Conservation (phyloP, 306 rosid genomes). For the Luffa aegyptiaca region DNA sequence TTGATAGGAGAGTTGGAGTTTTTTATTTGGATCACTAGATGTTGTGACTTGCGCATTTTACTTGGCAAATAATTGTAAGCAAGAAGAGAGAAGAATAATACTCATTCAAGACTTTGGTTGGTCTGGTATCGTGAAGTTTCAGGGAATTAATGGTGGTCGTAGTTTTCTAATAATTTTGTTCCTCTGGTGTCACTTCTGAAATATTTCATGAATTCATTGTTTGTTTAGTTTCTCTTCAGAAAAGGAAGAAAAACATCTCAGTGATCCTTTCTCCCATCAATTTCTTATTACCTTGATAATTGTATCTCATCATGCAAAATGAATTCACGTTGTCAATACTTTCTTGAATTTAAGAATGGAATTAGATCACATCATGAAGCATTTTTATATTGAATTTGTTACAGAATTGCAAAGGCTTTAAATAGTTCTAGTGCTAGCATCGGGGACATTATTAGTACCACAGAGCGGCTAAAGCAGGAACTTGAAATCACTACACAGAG, state of each 20-base stretch:
- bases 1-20: neutral
- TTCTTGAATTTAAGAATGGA: neutral
- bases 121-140: neutral
- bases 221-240: neutral
- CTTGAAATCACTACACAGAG: constrained; percentile 62
- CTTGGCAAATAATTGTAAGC: neutral
- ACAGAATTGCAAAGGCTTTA: constrained; percentile 68
- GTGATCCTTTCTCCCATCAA: neutral
- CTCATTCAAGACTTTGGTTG: neutral
- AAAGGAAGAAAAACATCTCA: neutral
- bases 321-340: neutral
- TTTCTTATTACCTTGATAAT: neutral
- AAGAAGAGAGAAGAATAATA: neutral
- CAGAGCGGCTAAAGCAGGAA: constrained; percentile 88
- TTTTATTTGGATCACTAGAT: neutral
- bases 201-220: neutral
- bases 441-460: constrained; percentile 78
- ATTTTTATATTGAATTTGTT: constrained; percentile 5
- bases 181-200: neutral
- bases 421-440: constrained; percentile 69
- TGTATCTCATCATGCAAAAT: neutral
- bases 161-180: neutral
- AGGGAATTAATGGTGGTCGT: neutral
- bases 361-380: constrained; percentile 3
- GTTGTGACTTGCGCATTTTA: neutral